phyloP scores from a whole-genome alignment of 2,329 filamentous ascomycete species.

The Sclerotinia trifoliorum region DNA sequence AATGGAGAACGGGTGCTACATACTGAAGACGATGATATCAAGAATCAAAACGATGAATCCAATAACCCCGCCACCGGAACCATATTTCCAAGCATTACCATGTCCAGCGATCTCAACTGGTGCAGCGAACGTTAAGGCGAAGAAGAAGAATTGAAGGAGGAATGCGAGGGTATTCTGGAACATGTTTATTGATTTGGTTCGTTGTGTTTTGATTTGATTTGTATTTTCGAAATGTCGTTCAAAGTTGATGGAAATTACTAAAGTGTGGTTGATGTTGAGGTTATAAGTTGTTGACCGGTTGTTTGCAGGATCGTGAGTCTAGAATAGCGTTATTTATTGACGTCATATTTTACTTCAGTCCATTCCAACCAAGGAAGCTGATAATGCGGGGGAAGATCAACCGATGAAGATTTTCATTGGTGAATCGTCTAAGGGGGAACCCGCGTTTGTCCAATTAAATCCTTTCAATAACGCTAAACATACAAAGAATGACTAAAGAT shows the following conservation, averaged over 20 bases:
- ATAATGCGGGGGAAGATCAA: not conserved
- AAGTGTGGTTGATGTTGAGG: not conserved
- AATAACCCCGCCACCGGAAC: slow-evolving; percentile 59
- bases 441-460: not conserved
- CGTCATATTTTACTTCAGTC: not conserved
- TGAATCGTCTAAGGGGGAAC: not conserved
- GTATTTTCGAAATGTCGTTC: not conserved
- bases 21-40: slow-evolving; percentile 63
- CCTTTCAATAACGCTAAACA: not conserved
- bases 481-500: not conserved
- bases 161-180: slow-evolving; percentile 39
- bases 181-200: slow-evolving; percentile 19
- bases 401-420: not conserved
- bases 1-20: slow-evolving; percentile 35
- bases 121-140: slow-evolving; percentile 48
- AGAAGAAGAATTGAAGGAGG: slow-evolving; percentile 54
- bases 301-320: not conserved
- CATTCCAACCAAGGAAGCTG: slow-evolving; percentile 2
- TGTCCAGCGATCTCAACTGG: slow-evolving; percentile 43
- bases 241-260: not conserved
- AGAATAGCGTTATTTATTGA: slow-evolving; percentile 5
- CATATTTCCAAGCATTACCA: slow-evolving; percentile 55
- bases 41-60: slow-evolving; percentile 61
- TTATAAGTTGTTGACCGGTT: slow-evolving; percentile 8
- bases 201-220: not conserved